Conservation (phyloP, 2,329 filamentous ascomycete genomes). For the Hypoxylon sp. region DNA sequence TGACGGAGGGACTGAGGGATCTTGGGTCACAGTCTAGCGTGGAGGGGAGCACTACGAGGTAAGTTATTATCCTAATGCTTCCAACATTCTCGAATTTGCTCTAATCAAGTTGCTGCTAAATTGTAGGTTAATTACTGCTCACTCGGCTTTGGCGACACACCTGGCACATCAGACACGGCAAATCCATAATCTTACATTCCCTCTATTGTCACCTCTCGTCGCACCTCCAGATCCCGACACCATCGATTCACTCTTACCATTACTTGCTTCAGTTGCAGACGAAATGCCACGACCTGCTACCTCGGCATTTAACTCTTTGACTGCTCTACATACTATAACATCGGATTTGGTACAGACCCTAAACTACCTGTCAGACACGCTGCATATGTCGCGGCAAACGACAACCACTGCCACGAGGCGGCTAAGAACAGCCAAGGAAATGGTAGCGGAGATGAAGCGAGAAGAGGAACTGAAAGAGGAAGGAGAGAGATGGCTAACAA, state of each 20-base stretch:
- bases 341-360: constrained; percentile 83
- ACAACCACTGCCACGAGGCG: constrained; percentile 85
- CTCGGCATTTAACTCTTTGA: constrained; percentile 75
- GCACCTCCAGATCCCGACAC: constrained; percentile 74
- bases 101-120: constrained; percentile 6
- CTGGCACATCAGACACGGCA: constrained; percentile 81
- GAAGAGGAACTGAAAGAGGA: constrained; percentile 88
- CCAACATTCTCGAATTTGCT: constrained; percentile 9
- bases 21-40: constrained; percentile 81
- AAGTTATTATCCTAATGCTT: constrained; percentile 47
- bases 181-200: constrained; percentile 80
- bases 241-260: constrained; percentile 77
- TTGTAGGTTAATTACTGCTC: constrained; percentile 79
- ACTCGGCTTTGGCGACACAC: constrained; percentile 81
- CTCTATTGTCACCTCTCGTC: constrained; percentile 77
- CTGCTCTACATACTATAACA: constrained; percentile 78
- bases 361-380: constrained; percentile 87
- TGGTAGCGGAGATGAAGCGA: constrained; percentile 85
- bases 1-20: constrained; percentile 78
- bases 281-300: constrained; percentile 77
- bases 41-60: constrained; percentile 81
- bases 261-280: constrained; percentile 75
- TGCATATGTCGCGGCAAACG: constrained; percentile 94
- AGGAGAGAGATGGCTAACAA: constrained; percentile 84
- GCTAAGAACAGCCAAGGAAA: constrained; percentile 84